Evolutionary conservation across 2,329 filamentous ascomycete genomes (phyloP).

Genomic region (Paramyrothecium roridum): DNA sequence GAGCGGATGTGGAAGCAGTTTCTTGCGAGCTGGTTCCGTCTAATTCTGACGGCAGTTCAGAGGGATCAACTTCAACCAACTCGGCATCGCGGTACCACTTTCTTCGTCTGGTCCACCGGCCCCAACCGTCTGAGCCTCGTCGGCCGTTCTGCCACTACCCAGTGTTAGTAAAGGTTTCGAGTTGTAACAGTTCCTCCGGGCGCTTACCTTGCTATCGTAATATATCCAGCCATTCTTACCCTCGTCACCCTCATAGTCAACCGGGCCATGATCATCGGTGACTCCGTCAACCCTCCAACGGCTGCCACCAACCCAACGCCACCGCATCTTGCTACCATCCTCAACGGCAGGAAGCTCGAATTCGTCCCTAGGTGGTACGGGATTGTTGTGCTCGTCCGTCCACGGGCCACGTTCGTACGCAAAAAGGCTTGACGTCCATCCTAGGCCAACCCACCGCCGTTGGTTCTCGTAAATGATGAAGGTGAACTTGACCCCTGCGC

Average conservation of each 20-base stretch:
- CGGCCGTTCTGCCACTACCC: constrained; percentile 83
- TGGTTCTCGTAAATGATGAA: constrained; percentile 98
- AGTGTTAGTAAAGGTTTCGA: constrained; percentile 5
- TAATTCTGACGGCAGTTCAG: constrained; percentile 29
- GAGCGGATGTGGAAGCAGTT: constrained; percentile 14
- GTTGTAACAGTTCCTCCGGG: too few species aligned
- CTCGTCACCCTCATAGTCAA: constrained; percentile 55
- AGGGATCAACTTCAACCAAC: constrained; percentile 68
- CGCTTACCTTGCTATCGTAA: constrained; percentile 87
- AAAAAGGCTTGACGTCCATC: constrained; percentile 90
- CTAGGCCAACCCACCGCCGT: constrained; percentile 87
- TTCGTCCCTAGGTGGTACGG: constrained; percentile 70
- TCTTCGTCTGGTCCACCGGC: constrained; percentile 83
- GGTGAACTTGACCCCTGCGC: constrained; percentile 87
- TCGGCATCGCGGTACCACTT: constrained; percentile 98
- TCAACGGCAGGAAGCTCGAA: constrained; percentile 62
- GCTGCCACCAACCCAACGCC: constrained; percentile 79
- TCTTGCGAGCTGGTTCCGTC: constrained; percentile 29
- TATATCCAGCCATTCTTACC: constrained; percentile 87
- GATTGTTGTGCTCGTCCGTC: constrained; percentile 93
- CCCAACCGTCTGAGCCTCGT: constrained; percentile 85
- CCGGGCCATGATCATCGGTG: constrained; percentile 40
- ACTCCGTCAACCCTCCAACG: constrained; percentile 85
- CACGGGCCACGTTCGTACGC: constrained; percentile 86
- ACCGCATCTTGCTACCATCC: constrained; percentile 53